These are phyloP conservation scores for Colletotrichum plurivorum DNA, from an alignment of 2,329 filamentous ascomycete genomes.

Conservation along the genomic window DNA sequence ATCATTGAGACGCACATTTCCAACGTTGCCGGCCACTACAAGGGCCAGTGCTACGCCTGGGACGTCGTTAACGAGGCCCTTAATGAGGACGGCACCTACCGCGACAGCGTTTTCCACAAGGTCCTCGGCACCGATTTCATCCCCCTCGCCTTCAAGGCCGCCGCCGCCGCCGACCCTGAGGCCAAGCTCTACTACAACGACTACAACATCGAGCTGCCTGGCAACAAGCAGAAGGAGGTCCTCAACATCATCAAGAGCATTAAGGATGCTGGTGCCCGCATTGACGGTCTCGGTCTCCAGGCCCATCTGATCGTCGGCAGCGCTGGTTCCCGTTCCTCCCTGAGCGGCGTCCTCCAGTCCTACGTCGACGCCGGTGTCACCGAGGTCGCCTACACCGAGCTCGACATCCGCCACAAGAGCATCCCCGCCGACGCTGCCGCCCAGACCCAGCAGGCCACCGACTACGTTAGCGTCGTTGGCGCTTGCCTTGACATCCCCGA, in stretches of 20 bases:
- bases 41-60: slow-evolving; percentile 64
- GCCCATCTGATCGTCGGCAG: slow-evolving; percentile 62
- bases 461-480: slow-evolving; percentile 56
- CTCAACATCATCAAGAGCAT: slow-evolving; percentile 52
- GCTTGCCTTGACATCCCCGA: slow-evolving; percentile 47
- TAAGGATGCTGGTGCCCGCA: slow-evolving; percentile 57
- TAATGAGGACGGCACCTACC: slow-evolving; percentile 59
- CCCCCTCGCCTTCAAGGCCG: slow-evolving; percentile 59
- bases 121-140: slow-evolving; percentile 62
- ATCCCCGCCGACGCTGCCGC: slow-evolving; percentile 57
- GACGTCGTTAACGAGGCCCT: slow-evolving; percentile 65
- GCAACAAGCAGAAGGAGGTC: slow-evolving; percentile 67
- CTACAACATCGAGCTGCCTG: slow-evolving; percentile 63
- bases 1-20: slow-evolving; percentile 67
- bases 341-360: slow-evolving; percentile 63
- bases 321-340: slow-evolving; percentile 55
- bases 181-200: slow-evolving; percentile 57
- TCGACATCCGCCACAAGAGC: slow-evolving; percentile 62
- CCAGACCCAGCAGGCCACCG: slow-evolving; percentile 59
- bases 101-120: slow-evolving; percentile 56
- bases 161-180: slow-evolving; percentile 55
- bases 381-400: slow-evolving; percentile 64
- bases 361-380: slow-evolving; percentile 62
- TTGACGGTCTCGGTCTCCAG: slow-evolving; percentile 68
- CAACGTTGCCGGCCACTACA: slow-evolving; percentile 59